Evolutionary conservation across 1,284 basidiomycete genomes (phyloP).

Genomic region (Microbotryum silenes-acaulis): DNA sequence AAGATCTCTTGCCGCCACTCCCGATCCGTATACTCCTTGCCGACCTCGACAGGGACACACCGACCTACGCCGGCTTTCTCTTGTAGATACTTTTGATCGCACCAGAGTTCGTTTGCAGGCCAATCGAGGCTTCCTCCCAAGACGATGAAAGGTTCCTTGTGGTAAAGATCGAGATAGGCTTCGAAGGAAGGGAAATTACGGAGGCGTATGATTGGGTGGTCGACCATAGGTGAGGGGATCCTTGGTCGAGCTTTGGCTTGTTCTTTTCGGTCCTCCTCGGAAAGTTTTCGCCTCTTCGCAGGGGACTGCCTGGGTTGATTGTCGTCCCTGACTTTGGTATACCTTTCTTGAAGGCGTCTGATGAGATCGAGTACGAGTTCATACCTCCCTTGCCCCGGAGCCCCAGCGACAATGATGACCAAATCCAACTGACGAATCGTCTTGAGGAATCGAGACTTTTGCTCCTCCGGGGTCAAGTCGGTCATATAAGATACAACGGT

Average conservation of each 20-base stretch:
- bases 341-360: constrained; percentile 42
- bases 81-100: constrained; percentile 58
- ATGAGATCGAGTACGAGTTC: constrained; percentile 60
- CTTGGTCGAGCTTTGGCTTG: background rate
- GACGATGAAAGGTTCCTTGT: constrained; percentile 61
- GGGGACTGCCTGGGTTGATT: no score
- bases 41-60: constrained; percentile 83
- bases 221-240: background rate
- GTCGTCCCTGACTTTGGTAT: no score
- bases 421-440: constrained; percentile 59
- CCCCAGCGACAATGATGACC: constrained; percentile 76
- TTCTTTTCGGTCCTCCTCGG: no score
- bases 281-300: no score
- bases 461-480: constrained; percentile 1
- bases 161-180: constrained; percentile 1
- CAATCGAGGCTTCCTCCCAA: constrained; percentile 52
- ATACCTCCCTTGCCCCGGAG: constrained; percentile 55
- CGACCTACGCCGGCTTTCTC: constrained; percentile 64
- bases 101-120: constrained; percentile 68
- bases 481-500: background rate
- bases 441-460: constrained; percentile 4
- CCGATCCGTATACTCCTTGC: constrained; percentile 67
- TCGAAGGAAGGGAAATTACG: constrained; percentile 2
- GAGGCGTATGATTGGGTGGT: background rate
- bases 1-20: constrained; percentile 79